Evolutionary conservation across 371 early-diverging fungal species (phyloP).

Genomic region (Circinella minor): DNA sequence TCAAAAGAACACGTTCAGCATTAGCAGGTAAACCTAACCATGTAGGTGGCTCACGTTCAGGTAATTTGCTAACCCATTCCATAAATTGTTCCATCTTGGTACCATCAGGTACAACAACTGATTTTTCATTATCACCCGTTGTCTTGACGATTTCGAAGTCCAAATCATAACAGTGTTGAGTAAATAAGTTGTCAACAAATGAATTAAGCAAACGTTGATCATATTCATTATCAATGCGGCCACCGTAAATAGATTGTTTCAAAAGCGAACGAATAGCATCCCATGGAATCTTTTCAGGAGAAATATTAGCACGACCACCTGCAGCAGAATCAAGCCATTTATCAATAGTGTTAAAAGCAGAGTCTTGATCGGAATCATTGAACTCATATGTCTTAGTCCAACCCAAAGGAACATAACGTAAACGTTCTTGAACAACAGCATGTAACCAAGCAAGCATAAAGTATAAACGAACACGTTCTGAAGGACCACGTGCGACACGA

Average conservation of each 20-base stretch:
- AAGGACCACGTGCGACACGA: conserved; percentile 73
- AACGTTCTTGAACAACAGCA: conserved; percentile 92
- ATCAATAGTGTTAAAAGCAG: conserved; percentile 89
- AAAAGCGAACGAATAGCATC: conserved; percentile 87
- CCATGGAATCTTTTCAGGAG: conserved; percentile 97
- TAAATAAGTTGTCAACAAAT: conserved; percentile 88
- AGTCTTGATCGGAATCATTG: conserved; percentile 96
- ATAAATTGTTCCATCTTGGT: conserved; percentile 86
- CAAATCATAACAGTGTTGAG: conserved; percentile 80
- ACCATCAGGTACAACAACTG: conserved; percentile 85
- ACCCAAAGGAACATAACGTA: conserved; percentile 95
- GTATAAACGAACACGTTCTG: conserved; percentile 88
- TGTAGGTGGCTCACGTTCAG: conserved; percentile 93
- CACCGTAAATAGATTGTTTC: conserved; percentile 94
- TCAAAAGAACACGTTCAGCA: conserved; percentile 91
- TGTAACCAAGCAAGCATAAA: conserved; percentile 98
- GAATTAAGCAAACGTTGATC: conserved; percentile 90
- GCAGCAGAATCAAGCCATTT: conserved; percentile 87
- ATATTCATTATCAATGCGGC: conserved; percentile 91
- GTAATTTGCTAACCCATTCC: conserved; percentile 87
- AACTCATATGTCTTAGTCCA: conserved; percentile 98
- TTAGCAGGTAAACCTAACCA: conserved; percentile 97
- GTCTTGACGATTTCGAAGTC: conserved; percentile 81
- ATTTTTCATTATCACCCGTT: conserved; percentile 41
- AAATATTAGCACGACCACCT: conserved; percentile 84